These are phyloP conservation scores for Nannochloris sp. DNA, from an alignment of 139 green algal species.

Conservation along the genomic window DNA sequence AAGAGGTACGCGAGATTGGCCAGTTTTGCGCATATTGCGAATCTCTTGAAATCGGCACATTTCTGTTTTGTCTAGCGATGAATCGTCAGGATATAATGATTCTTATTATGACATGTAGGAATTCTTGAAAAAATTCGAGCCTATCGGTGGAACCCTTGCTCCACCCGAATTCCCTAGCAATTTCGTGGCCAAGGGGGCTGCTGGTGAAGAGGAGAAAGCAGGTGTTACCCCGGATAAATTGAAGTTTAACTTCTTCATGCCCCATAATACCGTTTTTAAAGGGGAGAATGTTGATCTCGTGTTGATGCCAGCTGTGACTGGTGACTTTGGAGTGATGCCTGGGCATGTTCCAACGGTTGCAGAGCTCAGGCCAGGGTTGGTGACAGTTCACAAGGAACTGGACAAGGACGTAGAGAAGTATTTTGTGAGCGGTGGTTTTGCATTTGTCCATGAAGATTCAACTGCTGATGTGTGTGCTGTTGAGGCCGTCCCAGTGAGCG, in stretches of 20 bases:
- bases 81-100: not conserved
- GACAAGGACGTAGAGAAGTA: constrained; percentile 73
- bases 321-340: constrained; percentile 82
- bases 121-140: constrained; percentile 37
- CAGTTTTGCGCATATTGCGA: not conserved
- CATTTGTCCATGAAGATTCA: constrained; percentile 79
- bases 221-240: constrained; percentile 57
- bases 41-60: not conserved
- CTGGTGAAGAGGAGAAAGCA: constrained; percentile 6
- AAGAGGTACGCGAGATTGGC: not conserved
- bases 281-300: constrained; percentile 62
- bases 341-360: constrained; percentile 81
- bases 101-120: constrained; percentile 14
- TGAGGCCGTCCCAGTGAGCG: constrained; percentile 67
- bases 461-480: constrained; percentile 68
- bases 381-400: constrained; percentile 67
- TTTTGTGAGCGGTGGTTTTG: constrained; percentile 79
- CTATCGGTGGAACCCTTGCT: constrained; percentile 19
- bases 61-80: not conserved
- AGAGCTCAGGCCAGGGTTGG: constrained; percentile 71
- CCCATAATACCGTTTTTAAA: constrained; percentile 41
- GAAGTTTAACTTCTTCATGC: constrained; percentile 74
- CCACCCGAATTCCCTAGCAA: constrained; percentile 35
- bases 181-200: constrained; percentile 21
- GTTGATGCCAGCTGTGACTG: constrained; percentile 66